Evolutionary conservation across 2,329 filamentous ascomycete genomes (phyloP).

Genomic region (Colletotrichum orchidophilum): DNA sequence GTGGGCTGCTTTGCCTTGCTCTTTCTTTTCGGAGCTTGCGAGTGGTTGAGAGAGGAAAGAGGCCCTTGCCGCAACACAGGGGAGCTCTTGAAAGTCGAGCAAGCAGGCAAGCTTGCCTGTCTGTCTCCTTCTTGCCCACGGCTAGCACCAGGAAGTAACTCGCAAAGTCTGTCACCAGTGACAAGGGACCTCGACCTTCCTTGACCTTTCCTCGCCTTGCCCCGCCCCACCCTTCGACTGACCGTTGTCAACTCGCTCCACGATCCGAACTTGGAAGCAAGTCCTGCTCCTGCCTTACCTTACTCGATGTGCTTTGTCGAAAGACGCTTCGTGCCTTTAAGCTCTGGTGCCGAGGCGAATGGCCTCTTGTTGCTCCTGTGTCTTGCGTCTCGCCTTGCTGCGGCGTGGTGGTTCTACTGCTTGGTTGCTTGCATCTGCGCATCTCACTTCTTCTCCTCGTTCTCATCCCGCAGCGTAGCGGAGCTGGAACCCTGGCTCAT

Average conservation of each 20-base stretch:
- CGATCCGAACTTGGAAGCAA: background rate
- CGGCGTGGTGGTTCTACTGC: background rate
- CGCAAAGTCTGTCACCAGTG: background rate
- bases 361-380: background rate
- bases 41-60: slow-evolving; percentile 22
- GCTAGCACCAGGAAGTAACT: background rate
- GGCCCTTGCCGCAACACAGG: slow-evolving; percentile 7
- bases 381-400: background rate
- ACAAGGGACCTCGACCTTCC: background rate
- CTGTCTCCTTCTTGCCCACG: background rate
- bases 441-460: background rate
- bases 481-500: slow-evolving; percentile 19
- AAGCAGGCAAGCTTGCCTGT: background rate
- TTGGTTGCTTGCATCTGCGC: slow-evolving; percentile 6
- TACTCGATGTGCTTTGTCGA: background rate
- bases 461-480: background rate
- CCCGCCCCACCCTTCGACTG: background rate
- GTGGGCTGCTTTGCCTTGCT: slow-evolving; percentile 8
- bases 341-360: background rate
- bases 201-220: background rate
- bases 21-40: slow-evolving; percentile 30
- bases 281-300: background rate
- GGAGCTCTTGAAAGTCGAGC: slow-evolving; percentile 5
- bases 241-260: background rate
- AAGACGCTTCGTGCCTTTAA: background rate